Percentiles rank a stretch among this genome's conserved stretches.
Conservation (phyloP, 2,329 filamentous ascomycete species). For the Alternaria atra region DNA sequence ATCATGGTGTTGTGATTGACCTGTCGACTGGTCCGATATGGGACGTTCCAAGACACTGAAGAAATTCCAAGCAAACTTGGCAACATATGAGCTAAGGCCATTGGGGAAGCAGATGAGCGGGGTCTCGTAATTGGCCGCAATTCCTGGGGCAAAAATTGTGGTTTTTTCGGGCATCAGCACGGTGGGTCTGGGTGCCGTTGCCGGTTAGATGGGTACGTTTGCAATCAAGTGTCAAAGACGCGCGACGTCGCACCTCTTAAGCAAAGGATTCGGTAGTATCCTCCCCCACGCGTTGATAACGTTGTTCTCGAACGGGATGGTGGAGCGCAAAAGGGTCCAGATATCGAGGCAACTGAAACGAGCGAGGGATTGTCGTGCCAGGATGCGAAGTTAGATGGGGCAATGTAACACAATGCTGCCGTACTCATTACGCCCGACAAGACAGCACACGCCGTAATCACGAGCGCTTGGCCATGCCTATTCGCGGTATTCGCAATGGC, state of each 20-base stretch:
- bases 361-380: constrained; percentile 18
- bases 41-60: constrained; percentile 11
- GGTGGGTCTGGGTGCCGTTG: constrained; percentile 6
- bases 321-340: constrained; percentile 1
- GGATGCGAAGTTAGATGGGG: constrained; percentile 14
- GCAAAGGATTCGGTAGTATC: constrained; percentile 9
- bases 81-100: background rate
- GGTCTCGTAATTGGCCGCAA: constrained; percentile 1
- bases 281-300: constrained; percentile 29
- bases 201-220: constrained; percentile 6
- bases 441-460: constrained; percentile 21
- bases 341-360: constrained; percentile 24
- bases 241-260: constrained; percentile 22
- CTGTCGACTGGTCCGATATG: constrained; percentile 5
- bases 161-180: constrained; percentile 14
- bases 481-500: constrained; percentile 5
- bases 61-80: constrained; percentile 13
- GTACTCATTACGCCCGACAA: constrained; percentile 12
- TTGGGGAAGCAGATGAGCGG: constrained; percentile 3
- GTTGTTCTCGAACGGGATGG: constrained; percentile 9
- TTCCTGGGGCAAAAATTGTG: background rate
- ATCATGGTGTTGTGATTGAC: background rate
- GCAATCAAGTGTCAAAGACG: constrained; percentile 4
- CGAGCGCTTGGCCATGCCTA: constrained; percentile 6
- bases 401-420: constrained; percentile 23